Evolutionary conservation across 208 protist genomes (phyloP).

Genomic region (Acanthamoeba triangularis): DNA sequence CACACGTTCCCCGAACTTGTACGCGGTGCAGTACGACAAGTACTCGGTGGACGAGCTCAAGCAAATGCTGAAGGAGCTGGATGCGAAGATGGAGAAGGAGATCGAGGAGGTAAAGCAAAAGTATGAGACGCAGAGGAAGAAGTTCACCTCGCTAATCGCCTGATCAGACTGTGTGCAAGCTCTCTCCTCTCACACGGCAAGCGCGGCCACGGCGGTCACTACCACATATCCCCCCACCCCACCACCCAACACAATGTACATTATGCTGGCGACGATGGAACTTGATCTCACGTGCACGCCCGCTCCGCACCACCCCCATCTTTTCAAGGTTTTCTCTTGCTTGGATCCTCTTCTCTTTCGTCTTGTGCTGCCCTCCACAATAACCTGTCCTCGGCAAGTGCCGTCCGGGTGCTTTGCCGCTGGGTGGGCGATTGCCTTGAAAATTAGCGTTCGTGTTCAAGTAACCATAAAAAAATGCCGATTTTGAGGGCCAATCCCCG

Average conservation of each 20-base stretch:
- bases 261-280: conserved; percentile 23
- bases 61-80: conserved; percentile 29
- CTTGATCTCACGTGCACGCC: not conserved
- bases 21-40: not conserved
- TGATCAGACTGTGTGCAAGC: not conserved
- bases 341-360: too few species aligned
- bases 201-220: not conserved
- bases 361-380: too few species aligned
- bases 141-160: conserved; percentile 10
- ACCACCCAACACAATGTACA: not conserved
- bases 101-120: conserved; percentile 43
- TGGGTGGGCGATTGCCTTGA: too few species aligned
- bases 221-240: not conserved
- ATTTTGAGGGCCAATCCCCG: too few species aligned
- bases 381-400: too few species aligned
- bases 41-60: conserved; percentile 54
- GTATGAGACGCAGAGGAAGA: conserved; percentile 59
- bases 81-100: conserved; percentile 70
- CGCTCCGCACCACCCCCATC: too few species aligned
- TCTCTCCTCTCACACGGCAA: not conserved
- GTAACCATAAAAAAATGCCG: too few species aligned
- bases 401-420: too few species aligned
- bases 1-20: not conserved
- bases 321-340: too few species aligned
- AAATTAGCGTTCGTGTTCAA: too few species aligned